phyloP scores from a whole-genome alignment of 768 basidiomycete genomes.

The Tylopilus rubrobrunneus region DNA sequence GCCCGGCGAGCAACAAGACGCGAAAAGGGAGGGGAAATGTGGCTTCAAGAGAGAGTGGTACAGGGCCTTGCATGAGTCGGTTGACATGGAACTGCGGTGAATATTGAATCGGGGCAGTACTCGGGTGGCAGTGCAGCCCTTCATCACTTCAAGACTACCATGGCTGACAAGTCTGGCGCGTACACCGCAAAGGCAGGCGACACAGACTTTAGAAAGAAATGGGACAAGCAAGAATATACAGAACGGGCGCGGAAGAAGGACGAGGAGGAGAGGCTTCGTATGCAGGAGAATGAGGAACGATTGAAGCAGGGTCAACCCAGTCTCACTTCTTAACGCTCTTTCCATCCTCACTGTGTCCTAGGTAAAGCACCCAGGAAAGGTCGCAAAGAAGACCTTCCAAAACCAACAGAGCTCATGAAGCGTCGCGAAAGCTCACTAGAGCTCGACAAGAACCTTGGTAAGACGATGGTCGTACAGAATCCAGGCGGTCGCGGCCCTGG shows the following conservation, averaged over 20 bases:
- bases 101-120: not conserved
- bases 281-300: conserved; percentile 82
- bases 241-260: conserved; percentile 83
- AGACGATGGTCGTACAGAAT: conserved; percentile 92
- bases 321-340: not conserved
- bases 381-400: conserved; percentile 71
- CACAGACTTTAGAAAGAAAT: conserved; percentile 83
- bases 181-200: conserved; percentile 43
- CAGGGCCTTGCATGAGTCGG: conserved; percentile 36
- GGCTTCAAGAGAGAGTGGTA: conserved; percentile 40
- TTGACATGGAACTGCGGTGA: not conserved
- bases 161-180: conserved; percentile 33
- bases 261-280: conserved; percentile 72
- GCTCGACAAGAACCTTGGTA: conserved; percentile 91
- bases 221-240: conserved; percentile 92
- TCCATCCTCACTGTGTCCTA: conserved; percentile 22
- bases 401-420: conserved; percentile 91
- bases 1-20: conserved; percentile 71
- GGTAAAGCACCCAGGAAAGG: conserved; percentile 80
- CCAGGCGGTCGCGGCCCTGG: conserved; percentile 80
- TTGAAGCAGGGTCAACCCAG: conserved; percentile 67
- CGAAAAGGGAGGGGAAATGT: conserved; percentile 90
- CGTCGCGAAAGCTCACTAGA: conserved; percentile 80
- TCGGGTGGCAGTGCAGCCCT: conserved; percentile 1
- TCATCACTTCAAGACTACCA: conserved; percentile 1